Percentiles rank a stretch among this genome's conserved stretches.
These are phyloP conservation scores for Leccinum pachyderme DNA, from an alignment of 1,284 basidiomycete genomes.

Conservation along the genomic window DNA sequence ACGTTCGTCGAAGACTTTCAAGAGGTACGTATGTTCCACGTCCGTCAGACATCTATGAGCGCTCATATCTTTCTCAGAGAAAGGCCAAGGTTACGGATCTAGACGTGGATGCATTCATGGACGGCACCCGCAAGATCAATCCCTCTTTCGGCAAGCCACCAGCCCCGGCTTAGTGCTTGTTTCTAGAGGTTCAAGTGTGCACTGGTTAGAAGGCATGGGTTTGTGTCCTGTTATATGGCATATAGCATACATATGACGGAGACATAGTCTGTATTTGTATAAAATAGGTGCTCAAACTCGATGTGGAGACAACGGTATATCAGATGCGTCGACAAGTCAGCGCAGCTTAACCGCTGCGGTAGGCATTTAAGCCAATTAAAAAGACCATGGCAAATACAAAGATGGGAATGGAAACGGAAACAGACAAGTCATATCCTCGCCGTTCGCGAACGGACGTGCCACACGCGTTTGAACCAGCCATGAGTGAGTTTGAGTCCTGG, in stretches of 20 bases:
- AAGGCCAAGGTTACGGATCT: conserved; percentile 83
- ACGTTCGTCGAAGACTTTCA: conserved; percentile 88
- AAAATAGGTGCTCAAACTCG: conserved; percentile 1
- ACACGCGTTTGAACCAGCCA: conserved; percentile 31
- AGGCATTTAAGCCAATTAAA: background rate
- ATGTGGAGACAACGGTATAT: background rate
- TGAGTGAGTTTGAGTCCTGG: conserved; percentile 28
- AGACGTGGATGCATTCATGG: conserved; percentile 80
- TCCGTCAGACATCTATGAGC: background rate
- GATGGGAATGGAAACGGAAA: background rate
- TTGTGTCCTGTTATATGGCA: conserved; percentile 1
- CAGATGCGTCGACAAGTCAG: conserved; percentile 9
- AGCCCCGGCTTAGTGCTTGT: conserved; percentile 4
- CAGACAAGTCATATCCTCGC: conserved; percentile 16
- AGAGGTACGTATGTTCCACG: conserved; percentile 52
- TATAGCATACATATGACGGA: background rate
- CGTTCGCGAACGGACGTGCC: conserved; percentile 32
- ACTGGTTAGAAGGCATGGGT: conserved; percentile 1
- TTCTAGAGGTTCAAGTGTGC: background rate
- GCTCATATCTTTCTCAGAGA: conserved; percentile 48
- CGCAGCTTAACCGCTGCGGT: conserved; percentile 1
- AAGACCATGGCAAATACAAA: background rate
- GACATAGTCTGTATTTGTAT: conserved; percentile 3
- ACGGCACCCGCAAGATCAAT: conserved; percentile 76
- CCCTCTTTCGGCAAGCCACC: conserved; percentile 40